Base-by-base conservation (phyloP, 2,329 filamentous ascomycete species). In the Kalmusia sp. region DNA sequence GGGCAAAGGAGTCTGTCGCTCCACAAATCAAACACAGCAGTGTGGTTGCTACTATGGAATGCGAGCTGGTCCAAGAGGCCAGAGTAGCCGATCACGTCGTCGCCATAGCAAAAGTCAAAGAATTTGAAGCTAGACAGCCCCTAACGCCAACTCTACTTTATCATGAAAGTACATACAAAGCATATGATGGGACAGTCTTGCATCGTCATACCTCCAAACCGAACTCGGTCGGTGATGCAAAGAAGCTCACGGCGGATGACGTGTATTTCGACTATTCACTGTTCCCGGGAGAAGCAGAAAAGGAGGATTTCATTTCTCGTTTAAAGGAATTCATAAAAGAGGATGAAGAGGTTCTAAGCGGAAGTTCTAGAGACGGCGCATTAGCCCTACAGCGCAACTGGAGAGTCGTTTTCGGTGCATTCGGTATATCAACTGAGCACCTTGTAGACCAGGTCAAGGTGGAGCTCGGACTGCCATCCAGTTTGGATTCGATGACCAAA, bases 61-160 rank as follows among this genome's bases (percentile, higher is more conserved):
- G 74, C 33, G 54, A 69, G 17, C 19, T 78, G 17, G 60, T 74
- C 24, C 54, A 63, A 6, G 70, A 76, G 28, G 55, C 80, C 3
- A 51, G 63, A 8, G 71, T 82, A 31, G 77, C 70, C 3, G 80
- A 83, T 57, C 80, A 82, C 57, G 64, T 78, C 27, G 72, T 83
- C 19, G 69, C 79, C 1, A 72, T 82, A 46, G 80, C 78, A n/a
- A 68, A 73, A 41, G 72, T 82, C 15, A 51, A 54, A 6, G 52
- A 38, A 7, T 31, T 69, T 21, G 50, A 56, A 6, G 24, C 35
- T 1, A 58, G 24, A 17, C 21, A 25, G 3, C 40, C 48, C 2
- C n/a, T 44, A 1, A 38, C 40, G 4, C 44, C 55, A 15, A 61
- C 64, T 3, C 54, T 73, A 2, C 38, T 63, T 4, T 73, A 73